Percentiles rank a stretch among this genome's conserved stretches.
Evolutionary conservation across 805 yeast genomes (phyloP).

Genomic region (Lachancea fermentati): DNA sequence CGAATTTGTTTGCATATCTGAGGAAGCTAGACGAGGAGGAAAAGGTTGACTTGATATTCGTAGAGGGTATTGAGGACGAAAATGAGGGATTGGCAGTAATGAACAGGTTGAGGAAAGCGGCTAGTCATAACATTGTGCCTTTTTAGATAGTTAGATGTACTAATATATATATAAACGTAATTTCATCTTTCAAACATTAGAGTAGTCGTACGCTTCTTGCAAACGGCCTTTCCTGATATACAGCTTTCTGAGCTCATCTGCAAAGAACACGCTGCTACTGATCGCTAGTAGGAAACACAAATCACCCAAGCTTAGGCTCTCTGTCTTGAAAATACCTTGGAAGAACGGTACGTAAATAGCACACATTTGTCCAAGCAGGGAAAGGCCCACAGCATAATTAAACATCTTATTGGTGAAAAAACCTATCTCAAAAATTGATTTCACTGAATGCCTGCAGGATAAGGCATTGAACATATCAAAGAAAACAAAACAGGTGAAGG

Average conservation of each 20-base stretch:
- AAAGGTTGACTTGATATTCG: conserved; percentile 62
- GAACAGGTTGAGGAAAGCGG: conserved; percentile 87
- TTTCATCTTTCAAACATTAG: conserved; percentile 18
- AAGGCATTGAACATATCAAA: conserved; percentile 97
- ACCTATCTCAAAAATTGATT: conserved; percentile 80
- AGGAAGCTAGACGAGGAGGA: conserved; percentile 68
- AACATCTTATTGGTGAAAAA: conserved; percentile 78
- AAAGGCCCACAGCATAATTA: conserved; percentile 85
- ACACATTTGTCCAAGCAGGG: conserved; percentile 83
- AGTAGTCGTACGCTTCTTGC: conserved; percentile 13
- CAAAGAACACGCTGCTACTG: conserved; percentile 77
- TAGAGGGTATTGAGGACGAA: conserved; percentile 72
- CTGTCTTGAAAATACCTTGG: conserved; percentile 92
- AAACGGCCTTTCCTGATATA: conserved; percentile 19
- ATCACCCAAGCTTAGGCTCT: conserved; percentile 71
- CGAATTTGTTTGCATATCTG: conserved; percentile 63
- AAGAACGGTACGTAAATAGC: conserved; percentile 92
- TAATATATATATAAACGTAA: background rate
- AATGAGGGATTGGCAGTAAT: conserved; percentile 90
- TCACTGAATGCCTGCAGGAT: conserved; percentile 82
- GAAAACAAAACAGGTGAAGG: conserved; percentile 92
- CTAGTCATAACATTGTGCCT: conserved; percentile 39
- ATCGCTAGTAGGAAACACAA: conserved; percentile 53
- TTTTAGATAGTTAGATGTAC: conserved; percentile 10
- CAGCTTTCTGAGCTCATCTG: conserved; percentile 75